Percentiles rank a stretch among this genome's conserved stretches.
These are phyloP conservation scores for Euphorbia peplus DNA, from an alignment of 345 rosid species.

Conservation along the genomic window DNA sequence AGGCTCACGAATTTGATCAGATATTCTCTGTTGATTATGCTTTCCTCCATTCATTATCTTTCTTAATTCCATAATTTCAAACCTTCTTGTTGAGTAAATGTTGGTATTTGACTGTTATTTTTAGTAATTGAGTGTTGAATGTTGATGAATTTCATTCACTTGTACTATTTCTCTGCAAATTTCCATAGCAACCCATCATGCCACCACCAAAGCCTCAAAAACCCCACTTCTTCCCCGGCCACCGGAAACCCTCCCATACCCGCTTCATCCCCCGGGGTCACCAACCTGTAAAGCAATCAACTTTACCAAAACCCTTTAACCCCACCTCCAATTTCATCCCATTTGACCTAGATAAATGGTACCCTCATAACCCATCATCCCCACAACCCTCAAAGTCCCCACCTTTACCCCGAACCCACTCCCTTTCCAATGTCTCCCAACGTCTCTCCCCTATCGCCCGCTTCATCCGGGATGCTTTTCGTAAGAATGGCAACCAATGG, in stretches of 20 bases:
- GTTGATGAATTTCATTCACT: too few species aligned
- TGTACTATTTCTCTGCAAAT: too few species aligned
- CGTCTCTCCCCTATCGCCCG: conserved; percentile 81
- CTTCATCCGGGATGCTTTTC: conserved; percentile 72
- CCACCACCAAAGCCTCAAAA: conserved; percentile 24
- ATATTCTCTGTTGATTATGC: too few species aligned
- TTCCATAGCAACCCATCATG: background rate
- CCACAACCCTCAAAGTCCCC: conserved; percentile 16
- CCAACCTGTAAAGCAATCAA: conserved; percentile 28
- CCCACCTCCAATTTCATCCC: conserved; percentile 23
- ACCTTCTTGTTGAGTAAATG: too few species aligned
- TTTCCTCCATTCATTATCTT: too few species aligned
- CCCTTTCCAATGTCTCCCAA: conserved; percentile 36
- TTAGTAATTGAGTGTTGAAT: too few species aligned
- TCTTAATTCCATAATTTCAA: too few species aligned
- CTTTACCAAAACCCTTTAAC: conserved; percentile 1
- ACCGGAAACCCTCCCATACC: conserved; percentile 77
- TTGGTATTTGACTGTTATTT: too few species aligned
- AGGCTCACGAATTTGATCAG: too few species aligned
- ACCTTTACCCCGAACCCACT: conserved; percentile 9
- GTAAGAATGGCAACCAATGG: conserved; percentile 56
- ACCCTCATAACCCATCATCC: conserved; percentile 38
- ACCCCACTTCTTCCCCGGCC: conserved; percentile 78
- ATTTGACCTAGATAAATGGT: conserved; percentile 71
- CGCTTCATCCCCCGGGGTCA: conserved; percentile 77